Percentiles rank a stretch among this genome's conserved stretches.
Conservation (phyloP, 441 rosid species). For the Isatis lusitanica region DNA sequence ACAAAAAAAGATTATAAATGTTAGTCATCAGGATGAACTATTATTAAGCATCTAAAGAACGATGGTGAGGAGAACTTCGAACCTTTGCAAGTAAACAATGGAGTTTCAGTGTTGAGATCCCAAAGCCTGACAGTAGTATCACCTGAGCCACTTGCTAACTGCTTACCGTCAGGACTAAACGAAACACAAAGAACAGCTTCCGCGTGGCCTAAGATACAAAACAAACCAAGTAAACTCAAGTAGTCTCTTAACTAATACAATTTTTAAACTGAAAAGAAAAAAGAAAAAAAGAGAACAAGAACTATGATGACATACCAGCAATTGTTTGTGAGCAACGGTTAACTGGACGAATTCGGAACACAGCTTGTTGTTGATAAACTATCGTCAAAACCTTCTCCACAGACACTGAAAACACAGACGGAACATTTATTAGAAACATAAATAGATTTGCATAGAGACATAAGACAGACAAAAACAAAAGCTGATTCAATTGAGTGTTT, state of each 20-base stretch:
- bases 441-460: neutral
- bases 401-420: conserved; percentile 61
- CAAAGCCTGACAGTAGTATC: conserved; percentile 95
- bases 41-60: neutral
- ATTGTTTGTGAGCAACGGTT: conserved; percentile 89
- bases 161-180: conserved; percentile 92
- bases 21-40: neutral
- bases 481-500: neutral
- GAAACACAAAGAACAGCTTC: conserved; percentile 97
- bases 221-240: conserved; percentile 12
- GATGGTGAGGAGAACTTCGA: neutral
- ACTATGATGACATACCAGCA: conserved; percentile 56
- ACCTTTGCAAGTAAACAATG: conserved; percentile 95
- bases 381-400: conserved; percentile 93
- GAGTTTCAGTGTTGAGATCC: conserved; percentile 95
- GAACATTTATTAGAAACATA: neutral
- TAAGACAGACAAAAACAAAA: neutral
- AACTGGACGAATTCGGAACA: conserved; percentile 89
- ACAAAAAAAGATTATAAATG: conserved; percentile 12
- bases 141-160: conserved; percentile 96
- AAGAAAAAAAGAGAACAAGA: neutral
- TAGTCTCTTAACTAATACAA: no score
- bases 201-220: conserved; percentile 53
- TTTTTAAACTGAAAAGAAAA: no score
- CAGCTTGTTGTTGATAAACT: conserved; percentile 93